These are phyloP conservation scores for Pythium periplocum DNA, from an alignment of 352 stramenopile genomes.

Conservation along the genomic window DNA sequence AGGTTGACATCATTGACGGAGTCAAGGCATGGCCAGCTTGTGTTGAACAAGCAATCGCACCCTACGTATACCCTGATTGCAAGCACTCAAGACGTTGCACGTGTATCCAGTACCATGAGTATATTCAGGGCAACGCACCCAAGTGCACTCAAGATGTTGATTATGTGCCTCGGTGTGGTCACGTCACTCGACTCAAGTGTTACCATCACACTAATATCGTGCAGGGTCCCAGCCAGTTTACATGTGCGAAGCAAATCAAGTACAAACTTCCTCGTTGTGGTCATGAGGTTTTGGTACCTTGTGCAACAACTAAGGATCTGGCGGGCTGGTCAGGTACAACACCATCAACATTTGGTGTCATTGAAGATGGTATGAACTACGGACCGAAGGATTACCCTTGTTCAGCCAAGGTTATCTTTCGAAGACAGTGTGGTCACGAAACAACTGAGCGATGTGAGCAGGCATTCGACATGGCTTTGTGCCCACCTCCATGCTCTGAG, in stretches of 20 bases:
- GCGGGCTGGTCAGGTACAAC: constrained; percentile 39
- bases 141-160: constrained; percentile 52
- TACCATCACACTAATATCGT: constrained; percentile 40
- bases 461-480: constrained; percentile 61
- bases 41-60: constrained; percentile 44
- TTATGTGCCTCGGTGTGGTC: constrained; percentile 59
- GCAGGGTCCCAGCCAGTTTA: constrained; percentile 20
- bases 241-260: constrained; percentile 51
- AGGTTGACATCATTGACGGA: constrained; percentile 34
- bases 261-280: constrained; percentile 58
- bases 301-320: constrained; percentile 36
- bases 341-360: constrained; percentile 27
- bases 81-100: constrained; percentile 60
- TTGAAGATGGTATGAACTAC: constrained; percentile 58
- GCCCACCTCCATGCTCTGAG: constrained; percentile 38
- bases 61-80: constrained; percentile 67
- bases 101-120: constrained; percentile 62
- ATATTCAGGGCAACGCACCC: constrained; percentile 29
- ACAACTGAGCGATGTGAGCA: constrained; percentile 47
- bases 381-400: constrained; percentile 71
- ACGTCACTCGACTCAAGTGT: constrained; percentile 53
- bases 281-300: constrained; percentile 45
- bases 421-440: constrained; percentile 56
- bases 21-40: constrained; percentile 40
- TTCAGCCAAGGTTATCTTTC: constrained; percentile 48